Conservation (phyloP, 768 basidiomycete species). For the Lyophyllum decastes region DNA sequence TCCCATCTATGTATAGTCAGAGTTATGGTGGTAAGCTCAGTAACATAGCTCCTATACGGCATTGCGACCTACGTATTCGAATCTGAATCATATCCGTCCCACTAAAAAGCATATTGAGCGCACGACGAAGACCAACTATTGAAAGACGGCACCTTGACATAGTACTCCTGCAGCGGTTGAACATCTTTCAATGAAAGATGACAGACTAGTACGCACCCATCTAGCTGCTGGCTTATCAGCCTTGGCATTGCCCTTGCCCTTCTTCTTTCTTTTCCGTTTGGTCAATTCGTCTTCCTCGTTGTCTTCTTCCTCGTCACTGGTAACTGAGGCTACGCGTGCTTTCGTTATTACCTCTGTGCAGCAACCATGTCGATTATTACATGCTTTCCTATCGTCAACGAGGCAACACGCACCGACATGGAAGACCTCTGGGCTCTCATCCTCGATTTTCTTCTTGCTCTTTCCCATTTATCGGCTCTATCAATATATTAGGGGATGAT, state of each 20-base stretch:
- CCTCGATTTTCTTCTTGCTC: slow-evolving; percentile 2
- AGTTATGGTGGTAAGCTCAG: too few relatives aligned
- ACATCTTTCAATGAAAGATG: background rate
- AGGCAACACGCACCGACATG: slow-evolving; percentile 46
- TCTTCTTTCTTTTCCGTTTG: background rate
- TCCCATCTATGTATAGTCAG: slow-evolving; percentile 58
- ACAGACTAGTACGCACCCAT: slow-evolving; percentile 46
- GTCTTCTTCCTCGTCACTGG: slow-evolving; percentile 19
- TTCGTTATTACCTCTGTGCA: slow-evolving; percentile 58
- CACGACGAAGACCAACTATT: background rate
- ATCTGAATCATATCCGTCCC: slow-evolving; percentile 54
- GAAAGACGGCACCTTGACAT: slow-evolving; percentile 54
- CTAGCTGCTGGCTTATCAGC: slow-evolving; percentile 24
- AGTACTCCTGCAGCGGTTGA: slow-evolving; percentile 52
- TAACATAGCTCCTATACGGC: too few relatives aligned
- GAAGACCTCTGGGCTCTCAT: slow-evolving; percentile 26
- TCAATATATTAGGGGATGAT: background rate
- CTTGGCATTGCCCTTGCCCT: background rate
- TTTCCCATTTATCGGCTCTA: background rate
- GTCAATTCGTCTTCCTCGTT: slow-evolving; percentile 5
- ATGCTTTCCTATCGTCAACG: background rate
- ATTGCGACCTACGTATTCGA: too few relatives aligned
- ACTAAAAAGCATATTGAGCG: slow-evolving; percentile 40
- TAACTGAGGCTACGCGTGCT: slow-evolving; percentile 37
- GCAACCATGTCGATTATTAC: background rate